A percentile compares a stretch with the other conserved stretches of the same genome.
These are phyloP conservation scores for Dunaliella primolecta DNA, from an alignment of 139 green algal genomes.

Conservation along the genomic window DNA sequence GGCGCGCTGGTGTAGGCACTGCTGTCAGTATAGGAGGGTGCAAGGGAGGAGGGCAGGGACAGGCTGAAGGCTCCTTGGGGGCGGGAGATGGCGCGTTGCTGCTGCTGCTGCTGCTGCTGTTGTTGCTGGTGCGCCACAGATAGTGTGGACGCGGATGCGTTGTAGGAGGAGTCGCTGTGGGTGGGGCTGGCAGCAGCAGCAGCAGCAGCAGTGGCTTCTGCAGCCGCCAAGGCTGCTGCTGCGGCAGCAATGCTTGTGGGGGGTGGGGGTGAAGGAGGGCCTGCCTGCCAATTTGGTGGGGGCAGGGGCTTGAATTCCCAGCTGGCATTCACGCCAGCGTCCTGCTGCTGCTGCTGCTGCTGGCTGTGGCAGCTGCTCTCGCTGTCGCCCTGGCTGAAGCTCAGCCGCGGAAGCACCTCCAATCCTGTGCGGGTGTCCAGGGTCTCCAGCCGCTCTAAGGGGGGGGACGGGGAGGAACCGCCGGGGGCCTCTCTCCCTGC, in stretches of 20 bases:
- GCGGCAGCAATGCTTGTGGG: background rate
- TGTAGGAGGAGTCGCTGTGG: no score
- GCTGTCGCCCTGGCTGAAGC: background rate
- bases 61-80: background rate
- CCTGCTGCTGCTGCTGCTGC: background rate
- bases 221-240: background rate
- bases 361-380: background rate
- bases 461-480: no score
- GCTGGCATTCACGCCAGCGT: background rate
- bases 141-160: no score
- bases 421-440: no score
- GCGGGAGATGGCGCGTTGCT: background rate
- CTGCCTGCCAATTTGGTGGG: background rate
- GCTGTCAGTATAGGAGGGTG: constrained; percentile 1
- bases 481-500: no score
- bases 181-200: no score
- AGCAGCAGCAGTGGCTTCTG: background rate
- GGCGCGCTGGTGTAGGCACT: background rate
- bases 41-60: background rate
- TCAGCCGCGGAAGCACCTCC: background rate
- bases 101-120: background rate
- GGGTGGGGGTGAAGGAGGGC: background rate
- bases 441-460: no score
- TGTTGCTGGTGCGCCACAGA: background rate
- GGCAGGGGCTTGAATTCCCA: background rate